These are phyloP conservation scores for Exidia glandulosa DNA, from an alignment of 768 basidiomycete species.

Conservation along the genomic window DNA sequence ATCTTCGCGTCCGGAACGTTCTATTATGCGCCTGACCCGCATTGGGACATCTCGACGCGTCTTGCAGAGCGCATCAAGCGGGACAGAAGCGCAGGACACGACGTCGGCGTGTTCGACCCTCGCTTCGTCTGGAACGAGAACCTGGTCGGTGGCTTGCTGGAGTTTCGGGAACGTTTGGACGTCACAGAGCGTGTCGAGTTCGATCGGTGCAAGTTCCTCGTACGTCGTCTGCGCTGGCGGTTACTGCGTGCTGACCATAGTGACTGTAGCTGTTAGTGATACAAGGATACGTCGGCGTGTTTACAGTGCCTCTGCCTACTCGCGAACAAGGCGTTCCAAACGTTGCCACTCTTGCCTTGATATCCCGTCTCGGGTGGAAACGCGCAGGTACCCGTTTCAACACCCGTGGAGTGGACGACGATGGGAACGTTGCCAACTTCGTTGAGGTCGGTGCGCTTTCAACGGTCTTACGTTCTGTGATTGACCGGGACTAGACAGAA, in stretches of 20 bases:
- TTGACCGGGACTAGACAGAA: conserved; percentile 53
- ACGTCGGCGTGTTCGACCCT: conserved; percentile 60
- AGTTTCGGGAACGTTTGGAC: conserved; percentile 76
- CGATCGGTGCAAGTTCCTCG: conserved; percentile 77
- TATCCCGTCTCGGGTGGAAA: conserved; percentile 87
- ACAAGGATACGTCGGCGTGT: conserved; percentile 87
- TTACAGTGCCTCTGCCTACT: conserved; percentile 61
- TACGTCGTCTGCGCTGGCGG: conserved; percentile 2
- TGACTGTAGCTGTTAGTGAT: conserved; percentile 65
- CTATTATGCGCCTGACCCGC: conserved; percentile 73
- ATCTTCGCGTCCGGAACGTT: conserved; percentile 88
- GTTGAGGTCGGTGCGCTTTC: conserved; percentile 56
- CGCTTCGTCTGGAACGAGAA: conserved; percentile 95
- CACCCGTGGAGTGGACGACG: conserved; percentile 91
- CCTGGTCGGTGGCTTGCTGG: conserved; percentile 74
- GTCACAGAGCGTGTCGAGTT: conserved; percentile 56
- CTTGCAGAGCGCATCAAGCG: conserved; percentile 57
- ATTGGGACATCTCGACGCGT: conserved; percentile 86
- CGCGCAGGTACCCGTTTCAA: conserved; percentile 96
- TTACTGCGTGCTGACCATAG: conserved; percentile 3
- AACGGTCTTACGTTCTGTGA: not conserved
- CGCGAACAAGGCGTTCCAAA: conserved; percentile 49
- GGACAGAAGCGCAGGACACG: conserved; percentile 29
- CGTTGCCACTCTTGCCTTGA: conserved; percentile 65
- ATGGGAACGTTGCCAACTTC: conserved; percentile 91